Conservation (phyloP, 192 early-diverging fungal species). For the Entomortierella parvispora region DNA sequence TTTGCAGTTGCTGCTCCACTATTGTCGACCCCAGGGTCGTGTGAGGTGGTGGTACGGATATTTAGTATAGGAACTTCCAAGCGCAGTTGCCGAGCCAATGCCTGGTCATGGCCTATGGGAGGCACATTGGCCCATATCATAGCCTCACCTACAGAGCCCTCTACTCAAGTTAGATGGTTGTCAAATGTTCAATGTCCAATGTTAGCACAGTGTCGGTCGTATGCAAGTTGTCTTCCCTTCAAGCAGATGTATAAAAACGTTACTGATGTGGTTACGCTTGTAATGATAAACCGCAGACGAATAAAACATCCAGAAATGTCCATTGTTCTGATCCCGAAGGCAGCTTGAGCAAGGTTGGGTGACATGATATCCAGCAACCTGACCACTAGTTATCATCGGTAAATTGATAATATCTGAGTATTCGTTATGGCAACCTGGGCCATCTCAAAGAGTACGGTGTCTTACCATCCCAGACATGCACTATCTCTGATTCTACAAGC, state of each 20-base stretch:
- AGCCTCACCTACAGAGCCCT: slow-evolving; percentile 24
- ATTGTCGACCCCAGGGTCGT: background rate
- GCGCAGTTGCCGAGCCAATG: slow-evolving; percentile 28
- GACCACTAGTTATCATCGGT: slow-evolving; percentile 16
- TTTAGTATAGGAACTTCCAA: slow-evolving; percentile 29
- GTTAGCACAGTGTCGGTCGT: too few relatives aligned
- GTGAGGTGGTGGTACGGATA: background rate
- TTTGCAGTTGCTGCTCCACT: too few relatives aligned
- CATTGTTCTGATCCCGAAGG: slow-evolving; percentile 48
- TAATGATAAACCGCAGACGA: slow-evolving; percentile 46
- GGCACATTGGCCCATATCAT: slow-evolving; percentile 48
- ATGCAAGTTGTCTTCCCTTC: too few relatives aligned
- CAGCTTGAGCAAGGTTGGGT: slow-evolving; percentile 48
- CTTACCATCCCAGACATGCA: slow-evolving; percentile 48
- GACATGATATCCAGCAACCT: slow-evolving; percentile 50
- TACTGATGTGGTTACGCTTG: slow-evolving; percentile 37
- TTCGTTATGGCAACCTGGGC: background rate
- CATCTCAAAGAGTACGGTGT: background rate
- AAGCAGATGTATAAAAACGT: background rate
- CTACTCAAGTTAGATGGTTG: too few relatives aligned
- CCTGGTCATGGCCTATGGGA: slow-evolving; percentile 38
- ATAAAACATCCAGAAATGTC: slow-evolving; percentile 54
- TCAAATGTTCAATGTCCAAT: too few relatives aligned
- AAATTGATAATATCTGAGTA: background rate
- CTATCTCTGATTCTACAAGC: slow-evolving; percentile 47